Conservation (phyloP, 495 filamentous ascomycete genomes). For the Echria macrotheca region DNA sequence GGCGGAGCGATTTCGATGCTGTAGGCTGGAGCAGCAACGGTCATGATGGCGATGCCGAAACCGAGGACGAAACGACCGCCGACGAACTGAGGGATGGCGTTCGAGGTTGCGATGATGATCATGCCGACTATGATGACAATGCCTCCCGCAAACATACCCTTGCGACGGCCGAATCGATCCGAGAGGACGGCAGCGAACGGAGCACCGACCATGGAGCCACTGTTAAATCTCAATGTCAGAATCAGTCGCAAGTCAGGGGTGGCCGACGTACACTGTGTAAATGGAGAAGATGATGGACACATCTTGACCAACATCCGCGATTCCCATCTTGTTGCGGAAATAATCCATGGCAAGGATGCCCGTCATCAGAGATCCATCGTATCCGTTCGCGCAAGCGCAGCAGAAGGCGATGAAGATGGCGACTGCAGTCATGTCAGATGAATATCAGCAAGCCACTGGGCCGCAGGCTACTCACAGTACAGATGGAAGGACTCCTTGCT, state of each 20-base stretch:
- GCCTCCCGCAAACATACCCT: conserved; percentile 45
- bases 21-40: conserved; percentile 43
- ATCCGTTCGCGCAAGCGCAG: conserved; percentile 49
- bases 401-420: conserved; percentile 41
- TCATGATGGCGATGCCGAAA: conserved; percentile 46
- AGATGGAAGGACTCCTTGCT: conserved; percentile 50
- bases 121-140: conserved; percentile 48
- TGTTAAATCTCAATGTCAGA: conserved; percentile 11
- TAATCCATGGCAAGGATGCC: conserved; percentile 37
- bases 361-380: conserved; percentile 45
- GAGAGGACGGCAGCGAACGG: conserved; percentile 41
- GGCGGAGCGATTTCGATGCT: conserved; percentile 44
- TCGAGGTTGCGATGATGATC: conserved; percentile 36
- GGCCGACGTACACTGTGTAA: conserved; percentile 39
- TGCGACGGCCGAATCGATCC: conserved; percentile 38
- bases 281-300: conserved; percentile 44
- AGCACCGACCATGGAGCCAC: conserved; percentile 43
- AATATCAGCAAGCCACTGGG: conserved; percentile 3
- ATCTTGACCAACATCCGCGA: conserved; percentile 26
- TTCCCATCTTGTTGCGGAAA: conserved; percentile 35
- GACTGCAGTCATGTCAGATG: conserved; percentile 15
- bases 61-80: conserved; percentile 49
- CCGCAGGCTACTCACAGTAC: conserved; percentile 40
- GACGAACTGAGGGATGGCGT: conserved; percentile 38
- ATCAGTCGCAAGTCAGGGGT: not conserved